Evolutionary conservation across 2,329 filamentous ascomycete species (phyloP), one percentile per base, ranked within the genome.

Genomic region (Leptographium galeiforme): DNA sequence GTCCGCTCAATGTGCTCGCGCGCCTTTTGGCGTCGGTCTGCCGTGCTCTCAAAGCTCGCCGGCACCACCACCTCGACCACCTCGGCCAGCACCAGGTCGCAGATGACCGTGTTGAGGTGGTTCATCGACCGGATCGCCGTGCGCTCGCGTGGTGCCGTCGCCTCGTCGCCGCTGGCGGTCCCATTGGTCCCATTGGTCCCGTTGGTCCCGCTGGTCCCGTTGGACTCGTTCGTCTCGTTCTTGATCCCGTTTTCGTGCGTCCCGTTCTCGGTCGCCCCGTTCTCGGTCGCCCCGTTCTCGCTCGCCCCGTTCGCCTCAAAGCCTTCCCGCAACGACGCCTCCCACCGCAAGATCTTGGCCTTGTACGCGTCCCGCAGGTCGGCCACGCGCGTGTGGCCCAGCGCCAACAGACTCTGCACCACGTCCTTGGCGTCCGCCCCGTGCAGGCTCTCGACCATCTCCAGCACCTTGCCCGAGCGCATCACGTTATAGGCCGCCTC

Each of bases 401-500:
- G 75, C 53, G 84, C 75, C 56, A 95, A 71, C 44, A 96, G 71
- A 34, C 84, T 85, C 60, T 87, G 81, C 55, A 93, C 77, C 41
- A 96, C 74, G 57, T 83, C 80, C 54, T 82, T 80, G 34, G 89
- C 89, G 57, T 82, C 77, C n/a, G 75, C 71, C 18, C 90, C 91
- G 64, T 89, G 84, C 60, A 84, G 79, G 38, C 76, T 77, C 59
- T 89, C 82, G 45, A 93, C 77, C 56, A 88, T 73, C 58, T 89
- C 79, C 33, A 93, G 71, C 41, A 95, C 85, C 68, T 89, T 93
- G 45, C 89, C 89, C 5, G 81, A 79, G 55, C 93, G 85, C 40
- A 90, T 74, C 45, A 96, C 75, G 60, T 84, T 84, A 69, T 97
- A 97, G 58, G 89, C 87, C 57, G 84, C 81, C 59, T 82, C 74